Percentiles rank a stretch among this genome's conserved stretches.
phyloP scores from a whole-genome alignment of 257 asterid species.

The Forsythia viridissima region DNA sequence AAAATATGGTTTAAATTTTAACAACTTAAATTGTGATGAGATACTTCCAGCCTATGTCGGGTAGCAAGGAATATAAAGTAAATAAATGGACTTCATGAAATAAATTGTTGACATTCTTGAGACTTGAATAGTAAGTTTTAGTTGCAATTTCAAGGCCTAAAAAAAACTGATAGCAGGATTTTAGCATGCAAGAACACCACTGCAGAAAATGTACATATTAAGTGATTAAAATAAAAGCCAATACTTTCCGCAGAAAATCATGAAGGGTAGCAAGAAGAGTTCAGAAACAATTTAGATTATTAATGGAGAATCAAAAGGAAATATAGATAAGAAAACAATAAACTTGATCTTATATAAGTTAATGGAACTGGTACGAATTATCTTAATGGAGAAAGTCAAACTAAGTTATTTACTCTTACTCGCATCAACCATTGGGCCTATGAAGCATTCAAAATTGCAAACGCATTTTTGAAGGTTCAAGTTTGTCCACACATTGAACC shows the following conservation, averaged over 20 bases:
- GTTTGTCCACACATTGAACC: too few relatives aligned
- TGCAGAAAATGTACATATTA: background rate
- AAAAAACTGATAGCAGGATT: constrained; percentile 1
- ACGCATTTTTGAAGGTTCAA: too few relatives aligned
- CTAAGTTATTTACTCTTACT: too few relatives aligned
- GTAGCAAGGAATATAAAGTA: constrained; percentile 7
- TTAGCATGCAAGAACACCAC: background rate
- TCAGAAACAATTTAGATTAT: background rate
- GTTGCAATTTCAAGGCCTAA: background rate
- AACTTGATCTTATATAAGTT: background rate
- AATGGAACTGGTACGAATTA: background rate
- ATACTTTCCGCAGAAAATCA: background rate
- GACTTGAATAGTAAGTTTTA: background rate
- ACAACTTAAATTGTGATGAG: background rate
- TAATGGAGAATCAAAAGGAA: background rate
- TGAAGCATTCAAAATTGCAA: too few relatives aligned
- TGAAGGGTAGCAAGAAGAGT: constrained; percentile 9
- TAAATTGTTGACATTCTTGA: background rate
- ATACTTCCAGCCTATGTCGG: constrained; percentile 14
- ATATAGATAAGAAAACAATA: background rate
- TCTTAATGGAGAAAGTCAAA: background rate
- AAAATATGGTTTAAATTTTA: too few relatives aligned
- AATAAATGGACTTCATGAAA: background rate
- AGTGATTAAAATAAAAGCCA: background rate
- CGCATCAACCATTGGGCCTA: too few relatives aligned